These are phyloP conservation scores for Brassica hybrid DNA, from an alignment of 441 rosid genomes.

Conservation along the genomic window DNA sequence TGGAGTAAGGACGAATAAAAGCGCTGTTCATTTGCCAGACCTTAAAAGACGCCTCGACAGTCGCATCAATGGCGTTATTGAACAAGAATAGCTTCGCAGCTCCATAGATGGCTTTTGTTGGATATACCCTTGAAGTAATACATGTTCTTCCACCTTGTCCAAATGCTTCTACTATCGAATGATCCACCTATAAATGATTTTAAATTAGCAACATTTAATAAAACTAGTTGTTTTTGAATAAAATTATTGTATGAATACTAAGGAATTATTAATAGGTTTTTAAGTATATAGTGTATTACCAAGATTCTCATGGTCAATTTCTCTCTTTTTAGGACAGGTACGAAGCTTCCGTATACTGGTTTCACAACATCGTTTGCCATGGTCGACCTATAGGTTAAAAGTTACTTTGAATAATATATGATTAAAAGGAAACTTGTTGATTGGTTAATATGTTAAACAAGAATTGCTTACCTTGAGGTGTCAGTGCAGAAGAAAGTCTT, in stretches of 20 bases:
- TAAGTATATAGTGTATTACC: conserved; percentile 46
- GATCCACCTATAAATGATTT: conserved; percentile 51
- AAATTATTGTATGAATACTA: too few relatives aligned
- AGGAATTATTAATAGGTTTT: too few relatives aligned
- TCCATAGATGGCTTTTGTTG: conserved; percentile 77
- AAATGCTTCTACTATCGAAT: conserved; percentile 80
- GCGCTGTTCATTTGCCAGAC: conserved; percentile 37
- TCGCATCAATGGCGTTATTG: conserved; percentile 73
- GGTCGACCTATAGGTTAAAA: conserved; percentile 52
- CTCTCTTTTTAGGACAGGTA: conserved; percentile 72
- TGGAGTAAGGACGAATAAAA: neutral
- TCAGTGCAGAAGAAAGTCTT: conserved; percentile 69
- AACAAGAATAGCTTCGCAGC: conserved; percentile 67
- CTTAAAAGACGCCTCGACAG: conserved; percentile 59
- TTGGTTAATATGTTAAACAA: too few relatives aligned
- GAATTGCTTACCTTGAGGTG: conserved; percentile 56
- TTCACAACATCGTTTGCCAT: conserved; percentile 58
- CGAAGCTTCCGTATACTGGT: conserved; percentile 55
- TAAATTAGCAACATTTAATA: too few relatives aligned
- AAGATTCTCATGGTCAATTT: conserved; percentile 58
- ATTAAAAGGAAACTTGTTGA: too few relatives aligned
- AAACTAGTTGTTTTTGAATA: too few relatives aligned
- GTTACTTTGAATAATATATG: neutral
- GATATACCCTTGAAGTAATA: conserved; percentile 70
- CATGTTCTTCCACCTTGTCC: conserved; percentile 80